Evolutionary conservation across 169 alveolate genomes (phyloP).

Genomic region (Blepharisma undulans): DNA sequence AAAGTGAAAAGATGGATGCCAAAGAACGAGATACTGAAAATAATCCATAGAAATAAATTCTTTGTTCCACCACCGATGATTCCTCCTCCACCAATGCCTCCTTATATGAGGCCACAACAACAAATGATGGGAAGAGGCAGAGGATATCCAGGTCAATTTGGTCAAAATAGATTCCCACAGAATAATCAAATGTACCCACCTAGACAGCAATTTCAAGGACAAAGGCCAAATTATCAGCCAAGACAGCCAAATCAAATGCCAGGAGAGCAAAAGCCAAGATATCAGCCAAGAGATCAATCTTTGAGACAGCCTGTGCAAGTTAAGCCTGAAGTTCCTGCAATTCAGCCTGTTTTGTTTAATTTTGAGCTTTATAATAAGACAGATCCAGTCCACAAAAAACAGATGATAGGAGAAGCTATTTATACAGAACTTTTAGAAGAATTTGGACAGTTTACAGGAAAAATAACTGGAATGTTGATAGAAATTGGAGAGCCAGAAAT

Average conservation of each 20-base stretch:
- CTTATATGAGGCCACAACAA: not conserved
- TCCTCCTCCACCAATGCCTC: not conserved
- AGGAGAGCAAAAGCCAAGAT: not conserved
- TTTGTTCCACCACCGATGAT: not conserved
- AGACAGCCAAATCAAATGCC: not conserved
- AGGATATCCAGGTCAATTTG: not conserved
- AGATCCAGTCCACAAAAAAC: not conserved
- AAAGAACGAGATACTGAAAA: not conserved
- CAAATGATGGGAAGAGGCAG: not conserved
- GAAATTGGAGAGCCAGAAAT: not conserved
- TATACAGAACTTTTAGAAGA: not conserved
- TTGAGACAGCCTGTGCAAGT: not conserved
- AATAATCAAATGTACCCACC: not conserved
- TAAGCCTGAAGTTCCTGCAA: not conserved
- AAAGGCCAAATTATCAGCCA: not conserved
- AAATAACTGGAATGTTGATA: conserved; percentile 31
- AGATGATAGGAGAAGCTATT: conserved; percentile 20
- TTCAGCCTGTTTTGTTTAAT: not conserved
- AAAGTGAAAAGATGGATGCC: not conserved
- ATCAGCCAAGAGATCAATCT: not conserved
- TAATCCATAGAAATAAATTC: not conserved
- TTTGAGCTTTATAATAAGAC: not conserved
- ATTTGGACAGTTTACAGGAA: conserved; percentile 24
- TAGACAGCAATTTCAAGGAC: not conserved
- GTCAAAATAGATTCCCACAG: not conserved